Evolutionary conservation across 31 red algal species (phyloP).

Genomic region (Porphyra umbilicalis): DNA sequence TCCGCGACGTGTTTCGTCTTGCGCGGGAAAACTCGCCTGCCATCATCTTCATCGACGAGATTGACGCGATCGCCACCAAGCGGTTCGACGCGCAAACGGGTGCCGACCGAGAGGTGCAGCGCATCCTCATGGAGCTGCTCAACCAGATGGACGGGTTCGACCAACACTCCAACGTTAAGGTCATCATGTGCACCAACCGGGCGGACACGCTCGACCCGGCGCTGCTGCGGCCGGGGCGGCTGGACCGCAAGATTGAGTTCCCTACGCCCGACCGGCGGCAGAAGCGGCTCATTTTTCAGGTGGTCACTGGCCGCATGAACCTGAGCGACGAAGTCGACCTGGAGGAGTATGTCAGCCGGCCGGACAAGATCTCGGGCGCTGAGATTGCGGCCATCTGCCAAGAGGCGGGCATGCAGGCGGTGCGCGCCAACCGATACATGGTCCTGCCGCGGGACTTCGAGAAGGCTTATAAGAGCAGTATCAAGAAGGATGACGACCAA

Average conservation of each 20-base stretch:
- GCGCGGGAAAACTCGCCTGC: conserved; percentile 92
- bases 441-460: conserved; percentile 97
- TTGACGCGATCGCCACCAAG: conserved; percentile 99
- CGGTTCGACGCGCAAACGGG: conserved; percentile 99
- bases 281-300: conserved; percentile 95
- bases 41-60: conserved; percentile 99
- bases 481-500: conserved; percentile 89
- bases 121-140: conserved; percentile 98
- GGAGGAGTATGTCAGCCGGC: conserved; percentile 94
- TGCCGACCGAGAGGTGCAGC: conserved; percentile 98
- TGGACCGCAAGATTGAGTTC: conserved; percentile 99
- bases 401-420: conserved; percentile 98
- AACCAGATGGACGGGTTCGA: conserved; percentile 99
- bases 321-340: conserved; percentile 95
- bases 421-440: conserved; percentile 93
- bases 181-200: conserved; percentile 99
- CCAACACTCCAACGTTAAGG: conserved; percentile 97
- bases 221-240: conserved; percentile 79
- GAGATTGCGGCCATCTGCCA: conserved; percentile 98
- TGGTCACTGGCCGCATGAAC: conserved; percentile 95
- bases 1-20: conserved; percentile 93
- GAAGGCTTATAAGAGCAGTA: conserved; percentile 88
- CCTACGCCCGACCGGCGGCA: conserved; percentile 91
- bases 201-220: conserved; percentile 97
- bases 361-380: conserved; percentile 93